phyloP scores from a whole-genome alignment of 352 stramenopile genomes.

The Phytophthora agathidicida region DNA sequence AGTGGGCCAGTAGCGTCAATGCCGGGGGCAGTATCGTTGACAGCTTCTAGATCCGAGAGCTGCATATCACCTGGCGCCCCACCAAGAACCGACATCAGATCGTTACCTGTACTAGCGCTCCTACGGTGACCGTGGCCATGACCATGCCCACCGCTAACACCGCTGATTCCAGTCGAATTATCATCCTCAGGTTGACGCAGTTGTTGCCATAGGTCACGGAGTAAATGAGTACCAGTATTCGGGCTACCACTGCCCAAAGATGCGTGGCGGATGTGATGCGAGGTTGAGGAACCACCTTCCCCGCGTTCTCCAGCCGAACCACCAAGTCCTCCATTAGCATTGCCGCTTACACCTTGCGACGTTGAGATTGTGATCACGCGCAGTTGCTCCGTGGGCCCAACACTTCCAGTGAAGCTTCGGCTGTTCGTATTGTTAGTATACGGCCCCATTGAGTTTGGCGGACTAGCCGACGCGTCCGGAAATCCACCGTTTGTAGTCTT shows the following conservation, averaged over 20 bases:
- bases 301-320: slow-evolving; percentile 26
- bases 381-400: slow-evolving; percentile 22
- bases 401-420: slow-evolving; percentile 25
- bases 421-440: slow-evolving; percentile 17
- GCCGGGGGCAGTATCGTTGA: slow-evolving; percentile 1
- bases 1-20: slow-evolving; percentile 33
- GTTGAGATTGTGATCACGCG: slow-evolving; percentile 39
- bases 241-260: slow-evolving; percentile 41
- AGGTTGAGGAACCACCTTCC: slow-evolving; percentile 11
- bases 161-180: slow-evolving; percentile 24
- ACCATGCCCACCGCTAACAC: slow-evolving; percentile 20
- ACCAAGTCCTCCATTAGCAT: slow-evolving; percentile 13
- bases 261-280: slow-evolving; percentile 36
- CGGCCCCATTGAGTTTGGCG: slow-evolving; percentile 28
- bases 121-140: slow-evolving; percentile 25
- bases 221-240: slow-evolving; percentile 59
- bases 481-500: slow-evolving; percentile 13
- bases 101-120: slow-evolving; percentile 33
- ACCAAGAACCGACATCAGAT: slow-evolving; percentile 29
- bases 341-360: slow-evolving; percentile 20
- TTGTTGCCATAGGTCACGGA: slow-evolving; percentile 83
- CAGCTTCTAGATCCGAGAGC: slow-evolving; percentile 51
- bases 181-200: slow-evolving; percentile 73
- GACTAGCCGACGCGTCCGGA: slow-evolving; percentile 26
- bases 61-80: slow-evolving; percentile 30